Evolutionary conservation across 768 basidiomycete species (phyloP), one percentile per base, ranked within the genome.

Genomic region (Pisolithus sp.): DNA sequence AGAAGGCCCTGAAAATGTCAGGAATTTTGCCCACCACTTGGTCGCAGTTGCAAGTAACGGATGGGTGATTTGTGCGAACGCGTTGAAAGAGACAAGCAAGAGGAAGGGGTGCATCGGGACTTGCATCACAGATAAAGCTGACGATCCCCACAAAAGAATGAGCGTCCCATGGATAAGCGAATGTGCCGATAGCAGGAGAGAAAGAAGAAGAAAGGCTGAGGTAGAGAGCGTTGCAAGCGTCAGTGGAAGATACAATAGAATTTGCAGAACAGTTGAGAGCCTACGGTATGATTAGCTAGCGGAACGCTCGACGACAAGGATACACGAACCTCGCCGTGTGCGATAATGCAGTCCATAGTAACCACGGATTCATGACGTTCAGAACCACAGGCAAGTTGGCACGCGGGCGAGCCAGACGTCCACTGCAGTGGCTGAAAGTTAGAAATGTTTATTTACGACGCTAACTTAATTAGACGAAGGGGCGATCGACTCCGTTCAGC

Each of bases 21-120:
- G 71, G 36, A 82, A 71, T 23, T 74, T 78, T 0, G 84, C 88
- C 91, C 91, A 93, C 74, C 79, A 81, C 41, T 75, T 73, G 8
- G 82, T 77, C 15, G 82, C 77, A 12, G 71, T 75, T 9, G 77
- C 57, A 6, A 91, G 64, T 66, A 73, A 76, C 7, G 85, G 81
- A 53, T 79, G 75, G 21, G 79, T 77, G 23, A 81, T 71, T 20
- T 83, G 76, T 2, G 88, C 80, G 68, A 90, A 91, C 36, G 83
- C 76, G 64, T 93, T 93, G 78, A 93, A 93, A 65, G 81, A 88
- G 52, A 92, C 80, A 46, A 93, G 83, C 40, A 93, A 81, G 31
- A 93, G 77, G 68, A 92, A 89, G 0, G 89, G 83, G 65, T 92
- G 89, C 74, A 90, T 83, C 8, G 90, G 90, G 30, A 92, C 79